A percentile compares a stretch with the other conserved stretches of the same genome.
Evolutionary conservation across 345 rosid genomes (phyloP).

Genomic region (Turnera subulata): DNA sequence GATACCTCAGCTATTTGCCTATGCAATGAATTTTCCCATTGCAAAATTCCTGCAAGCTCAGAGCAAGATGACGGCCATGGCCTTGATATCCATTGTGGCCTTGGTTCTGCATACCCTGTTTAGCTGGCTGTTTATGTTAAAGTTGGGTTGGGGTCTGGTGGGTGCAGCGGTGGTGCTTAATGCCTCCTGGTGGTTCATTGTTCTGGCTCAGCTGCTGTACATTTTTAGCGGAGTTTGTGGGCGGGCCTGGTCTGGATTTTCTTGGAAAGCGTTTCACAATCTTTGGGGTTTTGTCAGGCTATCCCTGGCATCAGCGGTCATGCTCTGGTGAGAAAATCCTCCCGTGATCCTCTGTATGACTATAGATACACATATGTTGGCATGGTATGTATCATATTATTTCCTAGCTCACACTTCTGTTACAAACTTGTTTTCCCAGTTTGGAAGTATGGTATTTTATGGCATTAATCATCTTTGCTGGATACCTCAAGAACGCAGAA

Average conservation of each 20-base stretch:
- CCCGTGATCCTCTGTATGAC: too few species aligned
- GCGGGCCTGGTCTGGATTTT: conserved; percentile 12
- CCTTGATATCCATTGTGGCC: conserved; percentile 6
- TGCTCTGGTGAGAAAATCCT: conserved; percentile 23
- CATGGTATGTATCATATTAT: too few species aligned
- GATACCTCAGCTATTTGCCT: conserved; percentile 19
- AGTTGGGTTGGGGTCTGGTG: conserved; percentile 33
- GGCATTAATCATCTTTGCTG: conserved; percentile 20
- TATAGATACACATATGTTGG: too few species aligned
- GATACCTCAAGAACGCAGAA: conserved; percentile 21
- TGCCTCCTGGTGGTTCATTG: conserved; percentile 30
- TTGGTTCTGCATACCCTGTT: conserved; percentile 2
- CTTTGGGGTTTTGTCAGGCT: conserved; percentile 13
- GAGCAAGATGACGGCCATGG: conserved; percentile 18
- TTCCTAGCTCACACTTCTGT: too few species aligned
- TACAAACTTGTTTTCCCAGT: conserved; percentile 8
- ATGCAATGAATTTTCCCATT: conserved; percentile 14
- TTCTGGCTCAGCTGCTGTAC: conserved; percentile 10
- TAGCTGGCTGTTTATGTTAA: conserved; percentile 17
- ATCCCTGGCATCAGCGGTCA: conserved; percentile 19
- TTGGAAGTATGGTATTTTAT: conserved; percentile 23
- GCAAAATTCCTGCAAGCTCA: conserved; percentile 18
- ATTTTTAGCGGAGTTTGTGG: conserved; percentile 15
- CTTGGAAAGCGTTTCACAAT: conserved; percentile 17
- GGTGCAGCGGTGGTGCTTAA: conserved; percentile 37